Percentiles rank a stretch among this genome's conserved stretches.
Evolutionary conservation across 306 rosid species (phyloP).

Genomic region (Herpetospermum pedunculosum): DNA sequence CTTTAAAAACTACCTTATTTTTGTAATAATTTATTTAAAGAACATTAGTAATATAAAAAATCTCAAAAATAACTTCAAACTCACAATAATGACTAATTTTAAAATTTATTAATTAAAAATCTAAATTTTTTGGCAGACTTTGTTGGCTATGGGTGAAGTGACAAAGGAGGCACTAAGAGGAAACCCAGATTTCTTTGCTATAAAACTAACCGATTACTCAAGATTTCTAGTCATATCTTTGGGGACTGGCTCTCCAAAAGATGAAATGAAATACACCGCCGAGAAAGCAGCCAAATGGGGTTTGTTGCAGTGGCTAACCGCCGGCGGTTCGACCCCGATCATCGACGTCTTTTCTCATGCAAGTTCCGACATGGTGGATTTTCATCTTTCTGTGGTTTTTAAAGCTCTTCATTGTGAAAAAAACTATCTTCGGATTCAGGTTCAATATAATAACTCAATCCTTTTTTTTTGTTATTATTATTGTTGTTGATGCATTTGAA

Average conservation of each 20-base stretch:
- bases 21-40: no score
- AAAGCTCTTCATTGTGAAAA: conserved; percentile 31
- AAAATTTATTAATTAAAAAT: no score
- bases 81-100: no score
- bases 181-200: conserved; percentile 16
- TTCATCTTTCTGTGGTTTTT: conserved; percentile 28
- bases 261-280: conserved; percentile 27
- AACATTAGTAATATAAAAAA: no score
- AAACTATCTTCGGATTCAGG: conserved; percentile 50
- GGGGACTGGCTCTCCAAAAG: conserved; percentile 47
- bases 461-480: not conserved
- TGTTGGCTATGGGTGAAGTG: conserved; percentile 43
- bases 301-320: conserved; percentile 32
- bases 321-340: conserved; percentile 31
- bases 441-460: not conserved
- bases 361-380: conserved; percentile 42
- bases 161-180: conserved; percentile 20
- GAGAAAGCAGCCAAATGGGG: conserved; percentile 46
- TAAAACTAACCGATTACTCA: conserved; percentile 20
- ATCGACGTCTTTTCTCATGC: conserved; percentile 30
- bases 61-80: no score
- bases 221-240: conserved; percentile 40
- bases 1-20: no score
- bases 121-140: no score
- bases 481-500: no score